Evolutionary conservation across 202 grass and related monocot genomes (phyloP), one percentile per base, ranked within the genome.

Genomic region (Elaeis oleifera): DNA sequence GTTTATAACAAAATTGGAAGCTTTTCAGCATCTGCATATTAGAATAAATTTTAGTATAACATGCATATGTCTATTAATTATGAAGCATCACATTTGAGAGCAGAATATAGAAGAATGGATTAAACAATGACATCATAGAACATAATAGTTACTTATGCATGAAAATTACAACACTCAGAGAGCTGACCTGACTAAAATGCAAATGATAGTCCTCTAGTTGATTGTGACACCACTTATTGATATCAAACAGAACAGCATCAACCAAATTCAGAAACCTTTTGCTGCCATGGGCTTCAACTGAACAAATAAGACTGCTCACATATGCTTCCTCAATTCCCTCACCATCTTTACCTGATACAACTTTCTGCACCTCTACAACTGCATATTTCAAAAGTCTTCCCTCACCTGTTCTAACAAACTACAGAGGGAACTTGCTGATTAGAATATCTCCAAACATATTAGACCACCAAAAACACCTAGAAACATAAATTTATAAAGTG

Each of bases 171-270:
- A 31, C 28, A 31, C 28, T 6, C 28, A 58, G 26, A 32, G 13
- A 39, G 53, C 72, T 49, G 62, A 96, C 91, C 91, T 90, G 72
- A 79, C 51, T 76, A 82, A 90, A 96, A 78, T 85, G 60, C 53
- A 79, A 62, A 64, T 96, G 91, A 81, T 90, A 96, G 64, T 83
- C 83, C 64, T 85, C 61, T 70, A 96, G 72, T 73, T 96, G 87
- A 62, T 67, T 74, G 49, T 4, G 23, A 56, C 87, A 96, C 79
- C 81, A 96, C 54, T 16, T 23, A 32, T 72, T 76, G 71, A 96
- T 81, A 80, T 85, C 88, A 60, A 78, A 64, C 63, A 90, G 31
- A 71, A 76, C 61, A 65, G 64, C 76, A 69, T 88, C 84, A 3
- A 88, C 74, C 67, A 90, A 73, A 79, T 73, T 85, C 76, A 85